phyloP scores from a whole-genome alignment of 2,329 filamentous ascomycete species.

The Pseudonectria buxi region DNA sequence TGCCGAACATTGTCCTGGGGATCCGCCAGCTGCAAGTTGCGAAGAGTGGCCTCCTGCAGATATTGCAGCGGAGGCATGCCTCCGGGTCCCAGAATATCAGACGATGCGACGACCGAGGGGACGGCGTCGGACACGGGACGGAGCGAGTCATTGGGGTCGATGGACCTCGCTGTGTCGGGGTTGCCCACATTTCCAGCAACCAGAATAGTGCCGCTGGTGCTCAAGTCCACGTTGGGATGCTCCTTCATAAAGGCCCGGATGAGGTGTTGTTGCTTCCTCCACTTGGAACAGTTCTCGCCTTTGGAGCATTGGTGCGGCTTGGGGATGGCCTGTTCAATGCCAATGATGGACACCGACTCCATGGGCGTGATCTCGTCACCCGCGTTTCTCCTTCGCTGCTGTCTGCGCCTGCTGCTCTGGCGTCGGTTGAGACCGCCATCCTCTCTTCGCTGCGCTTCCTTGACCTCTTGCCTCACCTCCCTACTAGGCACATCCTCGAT shows the following conservation, averaged over 20 bases:
- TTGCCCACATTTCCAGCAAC: constrained; percentile 76
- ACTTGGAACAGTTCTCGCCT: constrained; percentile 79
- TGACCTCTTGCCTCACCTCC: constrained; percentile 31
- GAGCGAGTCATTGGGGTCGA: constrained; percentile 48
- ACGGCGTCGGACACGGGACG: constrained; percentile 68
- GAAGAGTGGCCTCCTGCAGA: constrained; percentile 68
- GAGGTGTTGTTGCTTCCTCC: constrained; percentile 70
- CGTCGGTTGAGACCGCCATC: constrained; percentile 28
- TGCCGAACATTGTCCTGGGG: constrained; percentile 90
- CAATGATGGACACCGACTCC: constrained; percentile 85
- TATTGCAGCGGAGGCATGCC: constrained; percentile 56
- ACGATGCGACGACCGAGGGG: constrained; percentile 83
- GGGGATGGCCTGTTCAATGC: constrained; percentile 81
- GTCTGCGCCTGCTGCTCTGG: constrained; percentile 36
- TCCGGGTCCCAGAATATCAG: constrained; percentile 75
- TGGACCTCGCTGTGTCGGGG: constrained; percentile 53
- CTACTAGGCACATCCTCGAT: constrained; percentile 54
- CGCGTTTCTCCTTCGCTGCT: constrained; percentile 32
- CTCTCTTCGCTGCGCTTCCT: constrained; percentile 37
- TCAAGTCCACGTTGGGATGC: constrained; percentile 56
- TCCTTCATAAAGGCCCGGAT: constrained; percentile 69
- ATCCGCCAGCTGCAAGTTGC: constrained; percentile 63
- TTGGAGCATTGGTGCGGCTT: constrained; percentile 80
- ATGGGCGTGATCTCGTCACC: constrained; percentile 67
- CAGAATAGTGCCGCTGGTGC: constrained; percentile 60